Evolutionary conservation across 169 alveolate species (phyloP).

Genomic region (Prorocentrum cordatum): DNA sequence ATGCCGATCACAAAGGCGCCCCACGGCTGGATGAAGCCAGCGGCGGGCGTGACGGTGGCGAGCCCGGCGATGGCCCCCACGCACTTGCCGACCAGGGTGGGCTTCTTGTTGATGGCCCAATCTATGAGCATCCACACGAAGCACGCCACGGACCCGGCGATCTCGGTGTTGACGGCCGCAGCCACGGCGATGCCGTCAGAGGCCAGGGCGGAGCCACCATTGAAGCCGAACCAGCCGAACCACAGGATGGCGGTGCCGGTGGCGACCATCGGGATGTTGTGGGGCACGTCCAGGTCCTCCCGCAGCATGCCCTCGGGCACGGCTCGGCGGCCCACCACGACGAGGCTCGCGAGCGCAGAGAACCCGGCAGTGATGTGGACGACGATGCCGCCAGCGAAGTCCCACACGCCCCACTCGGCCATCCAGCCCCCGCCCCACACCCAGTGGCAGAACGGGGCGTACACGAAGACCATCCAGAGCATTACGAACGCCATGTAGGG

Average conservation of each 20-base stretch:
- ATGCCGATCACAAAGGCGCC: conserved; percentile 40
- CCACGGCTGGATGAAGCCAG: conserved; percentile 51
- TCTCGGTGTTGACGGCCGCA: conserved; percentile 59
- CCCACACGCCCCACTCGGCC: conserved; percentile 4
- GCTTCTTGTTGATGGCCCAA: conserved; percentile 23
- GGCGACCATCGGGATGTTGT: conserved; percentile 58
- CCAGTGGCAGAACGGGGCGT: background rate
- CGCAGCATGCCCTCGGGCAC: too few relatives aligned
- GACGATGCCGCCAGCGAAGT: conserved; percentile 66
- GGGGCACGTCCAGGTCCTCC: too few relatives aligned
- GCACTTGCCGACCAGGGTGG: conserved; percentile 39
- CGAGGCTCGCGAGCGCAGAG: conserved; percentile 46
- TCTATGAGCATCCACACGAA: conserved; percentile 41
- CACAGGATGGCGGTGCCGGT: conserved; percentile 53
- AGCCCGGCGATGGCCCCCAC: conserved; percentile 64
- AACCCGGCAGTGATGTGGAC: conserved; percentile 51
- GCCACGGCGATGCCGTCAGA: conserved; percentile 13
- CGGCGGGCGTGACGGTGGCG: conserved; percentile 66
- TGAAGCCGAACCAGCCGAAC: conserved; percentile 71
- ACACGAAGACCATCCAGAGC: background rate
- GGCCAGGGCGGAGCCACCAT: conserved; percentile 56
- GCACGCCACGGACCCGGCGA: conserved; percentile 38
- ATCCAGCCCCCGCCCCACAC: background rate
- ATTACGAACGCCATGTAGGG: background rate
- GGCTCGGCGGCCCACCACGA: conserved; percentile 27